phyloP scores from a whole-genome alignment of 257 asterid genomes.

The Primulina tabacum region DNA sequence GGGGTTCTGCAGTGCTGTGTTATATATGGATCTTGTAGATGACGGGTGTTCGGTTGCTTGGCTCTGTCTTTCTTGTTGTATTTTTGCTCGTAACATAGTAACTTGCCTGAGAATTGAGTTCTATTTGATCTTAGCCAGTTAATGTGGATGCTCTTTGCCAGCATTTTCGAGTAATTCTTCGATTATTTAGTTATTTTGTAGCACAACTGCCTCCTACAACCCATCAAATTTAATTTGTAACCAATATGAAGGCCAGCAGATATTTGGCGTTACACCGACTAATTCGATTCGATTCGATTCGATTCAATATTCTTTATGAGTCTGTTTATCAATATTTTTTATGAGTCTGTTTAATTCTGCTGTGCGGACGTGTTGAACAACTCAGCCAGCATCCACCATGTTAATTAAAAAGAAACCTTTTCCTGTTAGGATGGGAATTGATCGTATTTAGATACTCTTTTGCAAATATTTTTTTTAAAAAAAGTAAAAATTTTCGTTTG shows the following conservation, averaged over 20 bases:
- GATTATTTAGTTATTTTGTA: neutral
- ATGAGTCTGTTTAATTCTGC: neutral
- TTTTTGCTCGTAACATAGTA: neutral
- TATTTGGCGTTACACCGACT: neutral
- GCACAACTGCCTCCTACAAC: neutral
- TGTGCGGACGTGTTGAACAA: neutral
- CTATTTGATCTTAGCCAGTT: neutral
- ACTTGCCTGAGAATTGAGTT: neutral
- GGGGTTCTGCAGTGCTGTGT: neutral
- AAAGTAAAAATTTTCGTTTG: too few species aligned
- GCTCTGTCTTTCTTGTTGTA: neutral
- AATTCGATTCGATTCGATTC: neutral
- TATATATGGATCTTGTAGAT: neutral
- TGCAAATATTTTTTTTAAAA: too few species aligned
- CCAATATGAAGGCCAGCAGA: neutral
- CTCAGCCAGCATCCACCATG: too few species aligned
- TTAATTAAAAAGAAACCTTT: too few species aligned
- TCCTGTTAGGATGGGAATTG: too few species aligned
- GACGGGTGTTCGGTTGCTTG: neutral
- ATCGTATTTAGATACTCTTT: too few species aligned
- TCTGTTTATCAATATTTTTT: too few species aligned
- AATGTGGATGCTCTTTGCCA: neutral
- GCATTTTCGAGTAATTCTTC: neutral
- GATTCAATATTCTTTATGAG: too few species aligned
- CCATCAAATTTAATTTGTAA: too few species aligned